Conservation (phyloP, 176 grass and related monocot species). For the barley (Hordeum vulgare) region MorexV3_pseudomolecules_assembly NC_058520.1:157814002-157814501, state of each 20-base stretch:
- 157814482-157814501: no score
- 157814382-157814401: no score
- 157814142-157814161: neutral
- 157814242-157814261: neutral
- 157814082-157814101: no score
- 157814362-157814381: neutral
- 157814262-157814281: neutral
- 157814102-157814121: neutral
- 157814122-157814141: neutral
- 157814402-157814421: no score
- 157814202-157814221: neutral
- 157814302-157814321: neutral
- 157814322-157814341: neutral
- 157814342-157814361: neutral
- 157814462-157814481: no score
- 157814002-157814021: neutral
- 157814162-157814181: neutral
- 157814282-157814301: neutral
- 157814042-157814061: neutral
- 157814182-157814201: neutral
- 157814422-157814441: no score
- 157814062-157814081: neutral
- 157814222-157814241: neutral
- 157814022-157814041: neutral
- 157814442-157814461: no score